phyloP scores from a whole-genome alignment of 305 asterid genomes.

The Fraxinus floribunda region DNA sequence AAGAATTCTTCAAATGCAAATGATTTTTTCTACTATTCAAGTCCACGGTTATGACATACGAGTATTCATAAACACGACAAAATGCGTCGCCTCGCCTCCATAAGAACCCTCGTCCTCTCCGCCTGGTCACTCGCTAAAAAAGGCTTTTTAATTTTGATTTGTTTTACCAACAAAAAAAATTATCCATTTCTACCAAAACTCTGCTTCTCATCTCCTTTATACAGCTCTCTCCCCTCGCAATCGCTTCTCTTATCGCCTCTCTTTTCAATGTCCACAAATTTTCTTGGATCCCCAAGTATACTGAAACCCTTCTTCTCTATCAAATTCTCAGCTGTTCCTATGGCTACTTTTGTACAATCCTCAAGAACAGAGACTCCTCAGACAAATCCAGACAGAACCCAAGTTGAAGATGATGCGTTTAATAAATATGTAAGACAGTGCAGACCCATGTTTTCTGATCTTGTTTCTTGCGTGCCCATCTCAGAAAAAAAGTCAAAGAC shows the following conservation, averaged over 20 bases:
- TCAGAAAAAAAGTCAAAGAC: conserved; percentile 19
- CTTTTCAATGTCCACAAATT: conserved; percentile 44
- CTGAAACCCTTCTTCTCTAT: conserved; percentile 15
- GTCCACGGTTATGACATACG: neutral
- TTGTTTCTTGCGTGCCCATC: conserved; percentile 37
- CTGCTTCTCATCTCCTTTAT: conserved; percentile 18
- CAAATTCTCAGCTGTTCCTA: conserved; percentile 26
- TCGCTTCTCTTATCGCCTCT: conserved; percentile 31
- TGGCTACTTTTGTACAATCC: conserved; percentile 66
- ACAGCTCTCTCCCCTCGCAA: conserved; percentile 27
- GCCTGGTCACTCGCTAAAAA: conserved; percentile 11
- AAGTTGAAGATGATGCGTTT: conserved; percentile 33
- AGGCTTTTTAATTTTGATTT: neutral
- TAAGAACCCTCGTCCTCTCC: neutral
- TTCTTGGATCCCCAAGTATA: conserved; percentile 27
- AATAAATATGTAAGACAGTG: conserved; percentile 37
- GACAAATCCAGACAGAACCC: conserved; percentile 25
- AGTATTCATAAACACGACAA: neutral
- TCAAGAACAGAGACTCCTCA: conserved; percentile 42
- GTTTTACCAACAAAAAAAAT: neutral
- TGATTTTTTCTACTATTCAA: neutral
- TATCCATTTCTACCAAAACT: conserved; percentile 25
- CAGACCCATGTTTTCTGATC: conserved; percentile 42
- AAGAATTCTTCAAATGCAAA: neutral
- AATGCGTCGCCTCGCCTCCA: neutral